Evolutionary conservation across 495 filamentous ascomycete species (phyloP).

Genomic region (Endocarpon pusillum): DNA sequence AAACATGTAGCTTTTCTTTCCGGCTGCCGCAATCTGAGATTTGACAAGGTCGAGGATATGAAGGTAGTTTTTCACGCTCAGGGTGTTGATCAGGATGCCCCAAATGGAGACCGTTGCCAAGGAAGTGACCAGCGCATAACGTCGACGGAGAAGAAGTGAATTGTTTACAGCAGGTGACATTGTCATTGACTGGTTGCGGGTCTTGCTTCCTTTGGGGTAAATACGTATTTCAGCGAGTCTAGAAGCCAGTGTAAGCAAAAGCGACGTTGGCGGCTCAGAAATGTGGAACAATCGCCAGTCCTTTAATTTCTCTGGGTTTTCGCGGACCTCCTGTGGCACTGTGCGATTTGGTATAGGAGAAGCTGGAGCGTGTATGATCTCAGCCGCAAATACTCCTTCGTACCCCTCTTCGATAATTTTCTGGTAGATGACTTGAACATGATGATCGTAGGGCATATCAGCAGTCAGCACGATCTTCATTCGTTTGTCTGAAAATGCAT

Average conservation of each 20-base stretch:
- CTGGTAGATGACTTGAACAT: slow-evolving; percentile 37
- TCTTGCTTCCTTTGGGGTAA: slow-evolving; percentile 45
- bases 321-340: slow-evolving; percentile 33
- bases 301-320: slow-evolving; percentile 33
- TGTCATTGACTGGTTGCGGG: slow-evolving; percentile 14
- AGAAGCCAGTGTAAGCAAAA: slow-evolving; percentile 75
- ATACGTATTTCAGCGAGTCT: slow-evolving; percentile 65
- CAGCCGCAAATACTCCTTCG: slow-evolving; percentile 46
- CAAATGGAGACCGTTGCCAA: slow-evolving; percentile 68
- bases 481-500: slow-evolving; percentile 42
- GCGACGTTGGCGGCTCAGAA: slow-evolving; percentile 62
- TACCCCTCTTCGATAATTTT: slow-evolving; percentile 45
- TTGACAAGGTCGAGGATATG: slow-evolving; percentile 57
- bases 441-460: slow-evolving; percentile 68
- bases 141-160: slow-evolving; percentile 50
- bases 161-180: slow-evolving; percentile 32
- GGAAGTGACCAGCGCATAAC: slow-evolving; percentile 73
- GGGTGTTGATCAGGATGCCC: slow-evolving; percentile 87
- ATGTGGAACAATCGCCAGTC: slow-evolving; percentile 81
- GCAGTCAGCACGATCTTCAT: slow-evolving; percentile 68
- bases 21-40: slow-evolving; percentile 48
- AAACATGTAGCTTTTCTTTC: slow-evolving; percentile 88
- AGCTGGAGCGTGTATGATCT: slow-evolving; percentile 60
- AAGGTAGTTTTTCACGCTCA: slow-evolving; percentile 81
- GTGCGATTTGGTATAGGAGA: slow-evolving; percentile 75